A percentile compares a stretch with the other conserved stretches of the same genome.
These are phyloP conservation scores for Scutellospora calospora DNA, from an alignment of 371 early-diverging fungal genomes.

Conservation along the genomic window DNA sequence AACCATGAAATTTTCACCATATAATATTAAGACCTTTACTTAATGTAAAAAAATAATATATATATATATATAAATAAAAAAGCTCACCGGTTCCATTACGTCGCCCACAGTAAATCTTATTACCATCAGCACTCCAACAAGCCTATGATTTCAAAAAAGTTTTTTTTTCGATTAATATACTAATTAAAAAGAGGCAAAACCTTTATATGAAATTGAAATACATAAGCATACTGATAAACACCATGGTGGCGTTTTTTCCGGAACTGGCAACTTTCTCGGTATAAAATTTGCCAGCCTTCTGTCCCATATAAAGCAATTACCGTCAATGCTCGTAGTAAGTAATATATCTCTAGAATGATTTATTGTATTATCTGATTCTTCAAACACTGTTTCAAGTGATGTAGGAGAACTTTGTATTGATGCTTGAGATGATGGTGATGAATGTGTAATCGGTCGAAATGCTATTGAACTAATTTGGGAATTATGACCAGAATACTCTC, in stretches of 20 bases:
- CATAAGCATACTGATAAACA: slow-evolving; percentile 69
- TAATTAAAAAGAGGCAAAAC: neutral
- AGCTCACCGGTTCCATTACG: slow-evolving; percentile 77
- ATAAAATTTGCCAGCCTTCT: slow-evolving; percentile 67
- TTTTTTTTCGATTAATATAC: neutral
- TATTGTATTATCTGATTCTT: slow-evolving; percentile 52
- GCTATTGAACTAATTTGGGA: slow-evolving; percentile 83
- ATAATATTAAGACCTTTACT: neutral
- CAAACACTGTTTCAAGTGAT: slow-evolving; percentile 45
- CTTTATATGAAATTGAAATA: neutral
- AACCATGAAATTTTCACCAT: slow-evolving; percentile 16
- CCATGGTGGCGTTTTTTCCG: slow-evolving; percentile 89
- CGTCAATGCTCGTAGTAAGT: slow-evolving; percentile 89
- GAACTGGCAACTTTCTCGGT: slow-evolving; percentile 64
- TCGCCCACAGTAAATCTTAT: slow-evolving; percentile 76
- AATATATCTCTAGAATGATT: slow-evolving; percentile 55
- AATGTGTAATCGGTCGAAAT: slow-evolving; percentile 70
- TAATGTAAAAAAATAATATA: neutral
- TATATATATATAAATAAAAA: slow-evolving; percentile 40
- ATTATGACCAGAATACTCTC: slow-evolving; percentile 73
- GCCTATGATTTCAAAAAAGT: slow-evolving; percentile 55
- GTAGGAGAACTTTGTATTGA: slow-evolving; percentile 23
- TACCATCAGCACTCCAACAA: slow-evolving; percentile 88
- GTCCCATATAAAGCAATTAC: slow-evolving; percentile 85
- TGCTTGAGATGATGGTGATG: slow-evolving; percentile 45